A percentile compares a stretch with the other conserved stretches of the same genome.
Conservation (phyloP, 139 green algal genomes). For the Tetradesmus obliquus region DNA sequence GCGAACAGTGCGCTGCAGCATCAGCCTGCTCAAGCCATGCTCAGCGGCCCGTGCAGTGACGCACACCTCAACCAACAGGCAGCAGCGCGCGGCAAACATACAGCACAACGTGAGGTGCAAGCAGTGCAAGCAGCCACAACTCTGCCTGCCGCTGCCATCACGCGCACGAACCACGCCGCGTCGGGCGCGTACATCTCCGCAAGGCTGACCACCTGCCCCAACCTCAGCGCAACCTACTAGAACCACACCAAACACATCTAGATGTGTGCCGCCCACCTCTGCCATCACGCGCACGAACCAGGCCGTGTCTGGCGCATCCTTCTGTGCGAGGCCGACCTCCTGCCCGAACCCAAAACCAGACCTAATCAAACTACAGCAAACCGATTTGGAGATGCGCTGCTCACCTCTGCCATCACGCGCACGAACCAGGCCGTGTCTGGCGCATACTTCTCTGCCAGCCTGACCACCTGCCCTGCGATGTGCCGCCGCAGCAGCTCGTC, state of each 20-base stretch:
- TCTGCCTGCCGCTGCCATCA: slow-evolving; percentile 62
- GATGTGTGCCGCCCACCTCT: slow-evolving; percentile 1
- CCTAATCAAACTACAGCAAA: no score
- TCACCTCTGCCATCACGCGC: slow-evolving; percentile 73
- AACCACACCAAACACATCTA: no score
- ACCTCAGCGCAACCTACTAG: no score
- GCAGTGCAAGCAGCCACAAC: no score
- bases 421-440: slow-evolving; percentile 94
- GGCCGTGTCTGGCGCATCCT: slow-evolving; percentile 87
- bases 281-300: slow-evolving; percentile 94
- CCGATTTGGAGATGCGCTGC: not conserved
- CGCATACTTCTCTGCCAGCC: slow-evolving; percentile 93
- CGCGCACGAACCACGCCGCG: slow-evolving; percentile 92
- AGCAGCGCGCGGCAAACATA: no score
- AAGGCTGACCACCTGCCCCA: slow-evolving; percentile 69
- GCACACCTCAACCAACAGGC: no score
- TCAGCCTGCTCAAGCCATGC: no score
- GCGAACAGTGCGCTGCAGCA: no score
- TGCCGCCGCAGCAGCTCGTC: slow-evolving; percentile 77
- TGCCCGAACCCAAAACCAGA: slow-evolving; percentile 4
- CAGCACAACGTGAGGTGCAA: no score
- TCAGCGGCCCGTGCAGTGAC: no score
- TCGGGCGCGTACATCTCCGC: slow-evolving; percentile 92
- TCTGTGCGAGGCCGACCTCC: slow-evolving; percentile 84
- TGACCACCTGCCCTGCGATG: slow-evolving; percentile 63